Percentiles rank a stretch among this genome's conserved stretches.
These are phyloP conservation scores for Lepidopterella palustris DNA, from an alignment of 495 filamentous ascomycete species.

Conservation along the genomic window DNA sequence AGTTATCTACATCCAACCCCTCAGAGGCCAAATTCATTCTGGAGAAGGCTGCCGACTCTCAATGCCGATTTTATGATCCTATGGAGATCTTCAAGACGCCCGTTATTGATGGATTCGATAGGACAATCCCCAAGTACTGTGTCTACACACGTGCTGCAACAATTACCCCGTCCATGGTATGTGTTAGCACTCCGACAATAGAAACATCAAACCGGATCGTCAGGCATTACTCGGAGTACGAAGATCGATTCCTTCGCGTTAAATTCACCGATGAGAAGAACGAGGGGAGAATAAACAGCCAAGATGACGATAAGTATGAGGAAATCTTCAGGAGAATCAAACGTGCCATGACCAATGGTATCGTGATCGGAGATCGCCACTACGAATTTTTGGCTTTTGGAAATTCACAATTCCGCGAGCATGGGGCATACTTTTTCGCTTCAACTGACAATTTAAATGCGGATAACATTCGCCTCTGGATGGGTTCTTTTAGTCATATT, in stretches of 20 bases:
- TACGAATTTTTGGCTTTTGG: constrained; percentile 93
- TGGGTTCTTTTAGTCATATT: constrained; percentile 81
- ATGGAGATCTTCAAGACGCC: constrained; percentile 63
- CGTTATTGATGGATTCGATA: constrained; percentile 41
- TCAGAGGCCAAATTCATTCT: constrained; percentile 49
- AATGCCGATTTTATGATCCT: constrained; percentile 57
- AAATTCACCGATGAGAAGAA: constrained; percentile 82
- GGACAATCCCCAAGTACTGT: constrained; percentile 63
- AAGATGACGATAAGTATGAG: constrained; percentile 51
- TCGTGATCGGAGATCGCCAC: constrained; percentile 68
- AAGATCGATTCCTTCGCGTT: constrained; percentile 85
- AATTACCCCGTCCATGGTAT: constrained; percentile 76
- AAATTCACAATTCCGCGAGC: constrained; percentile 90
- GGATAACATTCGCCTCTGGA: constrained; percentile 75
- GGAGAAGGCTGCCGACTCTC: constrained; percentile 56
- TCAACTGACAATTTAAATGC: constrained; percentile 54
- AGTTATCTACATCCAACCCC: constrained; percentile 47
- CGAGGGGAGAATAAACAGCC: constrained; percentile 51
- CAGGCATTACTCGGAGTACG: constrained; percentile 56
- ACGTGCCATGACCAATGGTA: constrained; percentile 66
- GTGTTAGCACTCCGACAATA: constrained; percentile 66
- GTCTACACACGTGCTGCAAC: constrained; percentile 66
- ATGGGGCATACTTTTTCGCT: constrained; percentile 86
- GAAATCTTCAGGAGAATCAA: constrained; percentile 69
- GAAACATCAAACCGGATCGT: constrained; percentile 88